Evolutionary conservation across 345 rosid species (phyloP).

Genomic region (Linum lewisii): DNA sequence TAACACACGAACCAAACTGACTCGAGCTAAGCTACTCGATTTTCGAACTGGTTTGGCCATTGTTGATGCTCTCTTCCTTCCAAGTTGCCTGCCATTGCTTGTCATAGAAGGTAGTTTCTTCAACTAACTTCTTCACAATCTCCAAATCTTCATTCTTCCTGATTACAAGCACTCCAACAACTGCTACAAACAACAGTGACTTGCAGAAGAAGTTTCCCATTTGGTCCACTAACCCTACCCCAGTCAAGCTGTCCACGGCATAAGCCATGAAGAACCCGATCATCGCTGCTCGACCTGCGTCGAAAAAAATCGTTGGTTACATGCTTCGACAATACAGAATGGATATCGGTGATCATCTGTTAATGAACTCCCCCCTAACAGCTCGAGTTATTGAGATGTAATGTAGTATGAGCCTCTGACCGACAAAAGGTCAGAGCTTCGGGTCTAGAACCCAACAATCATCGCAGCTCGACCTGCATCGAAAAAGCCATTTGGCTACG

Average conservation of each 20-base stretch:
- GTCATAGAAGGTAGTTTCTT: conserved; percentile 81
- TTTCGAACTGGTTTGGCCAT: too few species aligned
- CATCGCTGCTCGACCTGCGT: conserved; percentile 92
- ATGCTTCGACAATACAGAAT: too few species aligned
- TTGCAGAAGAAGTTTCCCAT: conserved; percentile 96
- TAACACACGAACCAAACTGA: too few species aligned
- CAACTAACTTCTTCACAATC: conserved; percentile 54
- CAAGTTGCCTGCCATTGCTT: conserved; percentile 96
- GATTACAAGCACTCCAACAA: conserved; percentile 62
- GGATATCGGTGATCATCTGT: too few species aligned
- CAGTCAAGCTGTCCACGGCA: conserved; percentile 87
- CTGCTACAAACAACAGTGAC: conserved; percentile 77
- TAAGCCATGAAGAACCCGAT: conserved; percentile 97
- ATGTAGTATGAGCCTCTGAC: too few species aligned
- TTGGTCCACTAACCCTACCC: conserved; percentile 93
- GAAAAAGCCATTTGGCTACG: too few species aligned
- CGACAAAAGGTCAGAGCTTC: too few species aligned
- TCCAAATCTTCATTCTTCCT: conserved; percentile 86
- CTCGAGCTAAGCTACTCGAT: conserved; percentile 12
- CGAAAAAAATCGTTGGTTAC: neutral
- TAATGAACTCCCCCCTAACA: too few species aligned
- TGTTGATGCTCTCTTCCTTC: conserved; percentile 42
- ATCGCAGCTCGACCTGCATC: too few species aligned
- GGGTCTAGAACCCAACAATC: too few species aligned
- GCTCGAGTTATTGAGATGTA: too few species aligned